These are phyloP conservation scores for Mycena chlorophos DNA, from an alignment of 768 basidiomycete genomes.

Conservation along the genomic window DNA sequence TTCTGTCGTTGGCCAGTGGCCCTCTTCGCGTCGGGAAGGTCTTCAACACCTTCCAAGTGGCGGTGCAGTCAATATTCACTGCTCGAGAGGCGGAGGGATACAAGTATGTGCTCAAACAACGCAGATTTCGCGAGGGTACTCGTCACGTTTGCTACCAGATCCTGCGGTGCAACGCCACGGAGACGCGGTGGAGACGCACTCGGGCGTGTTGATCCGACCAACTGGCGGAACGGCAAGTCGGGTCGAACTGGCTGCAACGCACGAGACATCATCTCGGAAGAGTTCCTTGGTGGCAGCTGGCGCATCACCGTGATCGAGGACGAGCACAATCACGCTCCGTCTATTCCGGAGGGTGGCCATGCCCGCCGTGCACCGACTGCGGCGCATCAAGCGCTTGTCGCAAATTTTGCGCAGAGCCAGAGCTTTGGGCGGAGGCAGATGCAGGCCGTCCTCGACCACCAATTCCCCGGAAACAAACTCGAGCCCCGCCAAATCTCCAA, in stretches of 20 bases:
- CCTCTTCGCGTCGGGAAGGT: not conserved
- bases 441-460: slow-evolving; percentile 9
- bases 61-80: not conserved
- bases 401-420: slow-evolving; percentile 2
- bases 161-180: slow-evolving; percentile 12
- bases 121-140: slow-evolving; percentile 1
- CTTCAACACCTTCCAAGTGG: not conserved
- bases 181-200: not conserved
- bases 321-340: slow-evolving; percentile 30
- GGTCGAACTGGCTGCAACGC: slow-evolving; percentile 19
- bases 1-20: not conserved
- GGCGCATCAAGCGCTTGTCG: slow-evolving; percentile 18
- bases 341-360: slow-evolving; percentile 22
- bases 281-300: slow-evolving; percentile 17
- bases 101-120: not conserved
- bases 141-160: not conserved
- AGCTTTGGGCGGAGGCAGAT: slow-evolving; percentile 8
- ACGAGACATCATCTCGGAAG: slow-evolving; percentile 25
- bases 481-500: slow-evolving; percentile 35
- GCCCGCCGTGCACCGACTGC: slow-evolving; percentile 22
- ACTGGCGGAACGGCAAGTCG: slow-evolving; percentile 7
- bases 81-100: not conserved
- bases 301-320: slow-evolving; percentile 14
- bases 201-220: slow-evolving; percentile 10
- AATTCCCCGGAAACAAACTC: slow-evolving; percentile 21